Evolutionary conservation across 495 filamentous ascomycete species (phyloP), one percentile per base, ranked within the genome.

Genomic region (Penicillium bialowiezense): DNA sequence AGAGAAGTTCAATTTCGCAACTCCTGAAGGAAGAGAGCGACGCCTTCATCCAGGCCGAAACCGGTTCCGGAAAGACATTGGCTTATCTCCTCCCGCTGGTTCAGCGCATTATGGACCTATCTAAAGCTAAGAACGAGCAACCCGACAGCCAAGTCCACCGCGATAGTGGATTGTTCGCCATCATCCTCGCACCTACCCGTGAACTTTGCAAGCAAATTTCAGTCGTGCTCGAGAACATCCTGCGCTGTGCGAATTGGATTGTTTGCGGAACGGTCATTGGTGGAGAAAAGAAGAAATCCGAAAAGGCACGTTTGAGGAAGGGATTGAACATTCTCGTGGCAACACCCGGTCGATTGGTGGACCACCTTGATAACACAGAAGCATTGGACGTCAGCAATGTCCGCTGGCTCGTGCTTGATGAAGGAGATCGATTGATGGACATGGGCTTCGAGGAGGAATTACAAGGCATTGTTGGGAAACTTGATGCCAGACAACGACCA

Each of bases 31-130:
- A 88, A 35, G 87, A 96, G 57, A 82, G 77, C 32, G 93, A 98
- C 74, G 93, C 92, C 13, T 97, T 97, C 61, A 86, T 98, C 20
- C 93, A 97, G 65, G 95, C 95, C 12, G 87, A 98, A 68, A 98
- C 93, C 0, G 93, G 93, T 26, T 98, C 95, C 0, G 93, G 93
- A 62, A 98, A 98, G 69, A 98, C 93, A 4, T 68, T 98, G 40
- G 91, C 93, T 28, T 98, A 97, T 64, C 75, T 97, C 8, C 65
- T 98, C 5, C 93, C 93, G 1, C 88, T 98, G 31, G 84, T 97
- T 14, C 85, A 98, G 55, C 77, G 89, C 35, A 88, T 98, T 41
- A 85, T 95, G 72, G 71, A 79, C 9, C 71, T 96, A 18, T 90
- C 88, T 1, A 64, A 64, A 26, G 50, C 50, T 1, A 41, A 52